Evolutionary conservation across 1,284 basidiomycete species (phyloP).

Genomic region (Boletus albobrunnescens): DNA sequence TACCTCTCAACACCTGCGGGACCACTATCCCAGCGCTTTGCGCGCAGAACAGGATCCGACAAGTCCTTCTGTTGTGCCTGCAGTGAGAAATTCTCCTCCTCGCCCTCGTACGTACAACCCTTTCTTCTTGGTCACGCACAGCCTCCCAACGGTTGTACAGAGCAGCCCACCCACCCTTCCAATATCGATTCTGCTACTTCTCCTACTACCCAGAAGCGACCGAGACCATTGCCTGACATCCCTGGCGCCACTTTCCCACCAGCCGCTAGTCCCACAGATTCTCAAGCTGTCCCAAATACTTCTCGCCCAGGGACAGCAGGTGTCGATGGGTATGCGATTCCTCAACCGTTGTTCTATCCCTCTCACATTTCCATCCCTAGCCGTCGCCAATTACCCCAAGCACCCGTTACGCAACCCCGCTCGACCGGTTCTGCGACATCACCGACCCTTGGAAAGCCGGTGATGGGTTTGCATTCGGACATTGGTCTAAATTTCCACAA

Average conservation of each 20-base stretch:
- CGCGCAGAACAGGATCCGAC: slow-evolving; percentile 22
- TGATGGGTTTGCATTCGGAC: slow-evolving; percentile 19
- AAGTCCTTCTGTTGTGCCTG: slow-evolving; percentile 8
- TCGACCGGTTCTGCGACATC: slow-evolving; percentile 24
- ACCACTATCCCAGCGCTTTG: slow-evolving; percentile 19
- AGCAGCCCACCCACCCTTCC: slow-evolving; percentile 13
- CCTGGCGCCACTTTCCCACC: slow-evolving; percentile 21
- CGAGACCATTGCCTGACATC: slow-evolving; percentile 30
- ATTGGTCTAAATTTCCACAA: slow-evolving; percentile 28
- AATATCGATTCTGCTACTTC: slow-evolving; percentile 30
- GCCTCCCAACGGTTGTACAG: slow-evolving; percentile 9
- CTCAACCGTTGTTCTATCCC: neutral
- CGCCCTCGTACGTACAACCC: slow-evolving; percentile 23
- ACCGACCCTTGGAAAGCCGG: slow-evolving; percentile 18
- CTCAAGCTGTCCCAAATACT: slow-evolving; percentile 8
- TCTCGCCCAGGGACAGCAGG: slow-evolving; percentile 29
- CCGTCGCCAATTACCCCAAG: slow-evolving; percentile 30
- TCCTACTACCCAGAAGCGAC: slow-evolving; percentile 35
- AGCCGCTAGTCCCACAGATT: slow-evolving; percentile 17
- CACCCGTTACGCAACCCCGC: slow-evolving; percentile 21
- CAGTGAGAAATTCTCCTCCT: slow-evolving; percentile 17
- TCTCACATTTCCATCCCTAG: slow-evolving; percentile 10
- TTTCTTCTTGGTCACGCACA: neutral
- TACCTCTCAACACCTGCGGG: slow-evolving; percentile 14
- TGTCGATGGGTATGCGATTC: slow-evolving; percentile 23